phyloP scores from a whole-genome alignment of 1,284 basidiomycete genomes.

The Earliella scabrosa region DNA sequence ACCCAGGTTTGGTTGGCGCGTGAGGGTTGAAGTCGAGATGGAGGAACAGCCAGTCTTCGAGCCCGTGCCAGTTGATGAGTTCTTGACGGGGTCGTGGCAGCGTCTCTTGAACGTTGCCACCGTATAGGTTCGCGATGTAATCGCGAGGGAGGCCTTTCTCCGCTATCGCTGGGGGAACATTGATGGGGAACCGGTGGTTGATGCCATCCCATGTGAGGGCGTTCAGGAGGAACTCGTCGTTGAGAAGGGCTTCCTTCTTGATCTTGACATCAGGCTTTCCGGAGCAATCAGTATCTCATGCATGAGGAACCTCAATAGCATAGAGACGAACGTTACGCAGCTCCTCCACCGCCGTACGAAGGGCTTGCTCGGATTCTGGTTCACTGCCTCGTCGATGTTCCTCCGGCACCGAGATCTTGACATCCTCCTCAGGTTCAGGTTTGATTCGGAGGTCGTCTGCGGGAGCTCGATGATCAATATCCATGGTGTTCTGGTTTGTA shows the following conservation, averaged over 20 bases:
- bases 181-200: constrained; percentile 8
- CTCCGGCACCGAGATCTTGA: no score
- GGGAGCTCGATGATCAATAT: no score
- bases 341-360: no score
- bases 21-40: constrained; percentile 6
- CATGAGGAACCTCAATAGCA: no score
- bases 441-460: no score
- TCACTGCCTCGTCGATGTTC: no score
- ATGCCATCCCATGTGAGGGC: constrained; percentile 9
- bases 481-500: no score
- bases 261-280: constrained; percentile 5
- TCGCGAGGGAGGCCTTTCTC: constrained; percentile 25
- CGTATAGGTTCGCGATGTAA: constrained; percentile 38
- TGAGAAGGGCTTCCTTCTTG: constrained; percentile 12
- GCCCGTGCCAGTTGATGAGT: constrained; percentile 1
- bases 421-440: no score
- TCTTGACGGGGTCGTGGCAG: constrained; percentile 26
- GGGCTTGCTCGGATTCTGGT: no score
- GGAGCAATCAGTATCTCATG: no score
- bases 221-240: constrained; percentile 11
- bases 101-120: constrained; percentile 35
- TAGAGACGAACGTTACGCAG: no score
- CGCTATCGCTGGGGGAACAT: constrained; percentile 4
- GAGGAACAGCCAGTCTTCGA: constrained; percentile 10
- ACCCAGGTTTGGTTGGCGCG: constrained; percentile 7